A percentile compares a stretch with the other conserved stretches of the same genome.
These are phyloP conservation scores for Pleurotus giganteus DNA, from an alignment of 768 basidiomycete species.

Conservation along the genomic window DNA sequence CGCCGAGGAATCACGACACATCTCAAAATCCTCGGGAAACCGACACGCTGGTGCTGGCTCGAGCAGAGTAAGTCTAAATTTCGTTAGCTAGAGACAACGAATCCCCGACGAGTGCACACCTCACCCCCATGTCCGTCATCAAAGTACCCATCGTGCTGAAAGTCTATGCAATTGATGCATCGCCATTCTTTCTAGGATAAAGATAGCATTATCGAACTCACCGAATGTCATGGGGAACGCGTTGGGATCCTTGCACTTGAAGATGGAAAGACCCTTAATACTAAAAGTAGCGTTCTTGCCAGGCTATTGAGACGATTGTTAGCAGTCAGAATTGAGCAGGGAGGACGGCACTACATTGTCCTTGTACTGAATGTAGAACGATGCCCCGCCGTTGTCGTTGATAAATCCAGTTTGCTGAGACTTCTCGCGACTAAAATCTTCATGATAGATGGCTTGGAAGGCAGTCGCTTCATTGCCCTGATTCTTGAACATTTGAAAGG, in stretches of 20 bases:
- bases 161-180: background rate
- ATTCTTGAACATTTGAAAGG: background rate
- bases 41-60: background rate
- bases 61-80: background rate
- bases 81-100: background rate
- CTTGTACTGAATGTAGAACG: background rate
- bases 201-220: too few species aligned
- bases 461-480: background rate
- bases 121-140: background rate
- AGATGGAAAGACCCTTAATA: background rate
- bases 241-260: background rate
- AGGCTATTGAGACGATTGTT: background rate
- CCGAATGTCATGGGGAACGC: background rate
- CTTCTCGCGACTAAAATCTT: background rate
- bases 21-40: background rate
- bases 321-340: background rate
- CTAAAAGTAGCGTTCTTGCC: background rate
- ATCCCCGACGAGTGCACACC: background rate
- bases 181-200: too few species aligned
- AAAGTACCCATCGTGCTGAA: background rate
- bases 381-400: background rate
- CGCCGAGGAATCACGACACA: too few species aligned
- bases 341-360: background rate
- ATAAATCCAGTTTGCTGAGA: background rate
- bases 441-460: background rate